Base-by-base conservation (phyloP, 108 stramenopile species). In the Cyclotella choctawhatcheeana region DNA sequence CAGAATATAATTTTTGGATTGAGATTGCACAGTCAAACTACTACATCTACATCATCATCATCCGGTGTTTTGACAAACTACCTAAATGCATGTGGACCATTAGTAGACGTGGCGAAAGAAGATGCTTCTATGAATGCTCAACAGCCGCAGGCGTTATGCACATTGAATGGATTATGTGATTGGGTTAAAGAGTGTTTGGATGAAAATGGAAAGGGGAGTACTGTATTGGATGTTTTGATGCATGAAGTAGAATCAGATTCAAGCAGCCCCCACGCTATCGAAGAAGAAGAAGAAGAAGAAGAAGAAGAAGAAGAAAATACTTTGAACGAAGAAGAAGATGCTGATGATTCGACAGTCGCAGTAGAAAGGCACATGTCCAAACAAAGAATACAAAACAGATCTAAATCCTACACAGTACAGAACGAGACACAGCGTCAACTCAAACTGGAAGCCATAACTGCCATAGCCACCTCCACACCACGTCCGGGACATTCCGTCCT, bases 1-100 rank as follows among this genome's bases (percentile, higher is more conserved):
- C 67, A 81, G 25, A 90, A 90, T 44, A 86, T 93, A 21, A 22
- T 93, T 16, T 93, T 93, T 70, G 92, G 87, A 3, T 84, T 89
- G 3, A 30, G 69, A 25, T 44, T 81, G 26, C 80, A 82, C 31
- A 35, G 7, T 16, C 27, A 35, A 32, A 62, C 63, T 35, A 7
- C 17, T 18, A 51, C 44, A 58, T 53, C 26, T 44, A 32, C 63
- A 20, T 5, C 21, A 8, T 12, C 14, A 25, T 22, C 50, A 30
- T 25, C 45, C 34, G 58, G 26, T 0, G 50, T 53, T 21, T 31
- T 64, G 21, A 40, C 61, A 25, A 44, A 69, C 6, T 67, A 76
- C 55, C 33, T 69, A 20, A 74, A 74, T 34, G 78, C 82, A 51
- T 89, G 91, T 65, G 59, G 55, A 33, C 83, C 91, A 45, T 40